Percentiles rank a stretch among this genome's conserved stretches.
These are phyloP conservation scores for Podospora pseudocomata DNA, from an alignment of 495 filamentous ascomycete genomes.

Conservation along the genomic window DNA sequence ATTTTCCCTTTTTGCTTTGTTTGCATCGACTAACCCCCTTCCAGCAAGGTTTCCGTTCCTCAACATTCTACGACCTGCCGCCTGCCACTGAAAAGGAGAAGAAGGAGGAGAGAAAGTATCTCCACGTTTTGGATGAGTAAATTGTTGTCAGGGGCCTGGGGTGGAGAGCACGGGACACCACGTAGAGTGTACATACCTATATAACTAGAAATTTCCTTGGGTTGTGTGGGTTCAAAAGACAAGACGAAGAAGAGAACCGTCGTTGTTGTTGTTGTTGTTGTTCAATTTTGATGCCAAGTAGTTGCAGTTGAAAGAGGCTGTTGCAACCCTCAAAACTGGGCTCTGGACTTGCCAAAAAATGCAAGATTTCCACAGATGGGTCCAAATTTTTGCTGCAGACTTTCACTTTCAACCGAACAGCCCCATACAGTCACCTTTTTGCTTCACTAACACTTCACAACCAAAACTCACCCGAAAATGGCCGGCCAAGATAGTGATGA, in stretches of 20 bases:
- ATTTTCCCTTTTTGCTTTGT: no score
- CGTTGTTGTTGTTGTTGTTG: background rate
- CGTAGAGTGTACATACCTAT: slow-evolving; percentile 37
- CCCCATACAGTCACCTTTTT: background rate
- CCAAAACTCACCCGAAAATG: slow-evolving; percentile 21
- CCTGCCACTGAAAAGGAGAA: slow-evolving; percentile 92
- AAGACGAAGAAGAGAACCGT: slow-evolving; percentile 9
- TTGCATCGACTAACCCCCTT: slow-evolving; percentile 25
- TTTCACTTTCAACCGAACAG: slow-evolving; percentile 4
- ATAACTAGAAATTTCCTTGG: slow-evolving; percentile 34
- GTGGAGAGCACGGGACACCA: slow-evolving; percentile 16
- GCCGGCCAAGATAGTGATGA: slow-evolving; percentile 35
- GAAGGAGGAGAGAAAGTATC: slow-evolving; percentile 90
- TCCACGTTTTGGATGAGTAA: slow-evolving; percentile 90
- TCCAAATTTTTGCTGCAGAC: background rate
- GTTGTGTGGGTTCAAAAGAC: slow-evolving; percentile 11
- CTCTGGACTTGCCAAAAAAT: background rate
- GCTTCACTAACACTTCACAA: slow-evolving; percentile 7
- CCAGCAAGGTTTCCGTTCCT: slow-evolving; percentile 79
- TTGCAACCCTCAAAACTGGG: slow-evolving; percentile 7
- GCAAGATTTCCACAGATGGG: background rate
- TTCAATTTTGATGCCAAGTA: background rate
- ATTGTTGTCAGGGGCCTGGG: slow-evolving; percentile 5
- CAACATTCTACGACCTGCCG: slow-evolving; percentile 83
- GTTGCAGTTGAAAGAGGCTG: background rate